Base-by-base conservation (phyloP, 371 early-diverging fungal species). In the Nematocida minor region DNA sequence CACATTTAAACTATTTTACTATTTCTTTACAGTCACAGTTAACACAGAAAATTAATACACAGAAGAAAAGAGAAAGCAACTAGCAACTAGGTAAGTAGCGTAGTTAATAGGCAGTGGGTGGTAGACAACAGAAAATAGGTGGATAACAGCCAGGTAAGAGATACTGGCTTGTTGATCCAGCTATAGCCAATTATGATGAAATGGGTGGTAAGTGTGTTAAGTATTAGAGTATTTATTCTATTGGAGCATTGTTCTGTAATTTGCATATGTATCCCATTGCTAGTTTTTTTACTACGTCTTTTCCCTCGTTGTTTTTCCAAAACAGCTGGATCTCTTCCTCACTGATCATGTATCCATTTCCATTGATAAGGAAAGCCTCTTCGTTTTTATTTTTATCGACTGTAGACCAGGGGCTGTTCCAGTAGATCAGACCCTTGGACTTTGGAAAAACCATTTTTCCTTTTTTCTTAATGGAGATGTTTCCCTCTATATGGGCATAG, bases 391-490 rank as follows among this genome's bases (percentile, higher is more conserved):
- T 29, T 27, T 71, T 71, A 4, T 60, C 71, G 9, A 20, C 25
- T 6, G 66, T 6, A 7, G 51, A 18, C 77, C 77, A 74, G 1
- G 64, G 66, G 6, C 27, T 41, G 4, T 31, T 29, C 77, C 77
- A 74, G 66, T 62, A 46, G 18, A 46, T 4, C 7, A 53, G 6
- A 6, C 77, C 77, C 20, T 11, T 63, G 2, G 34, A 34, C 18
- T 25, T 25, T 20, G 60, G 53, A 4, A 64, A 11, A 0, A 4
- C 6, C 3, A 74, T 22, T 31, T 46, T 66, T 4, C 41, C 51
- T 44, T 66, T 74, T 44, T 40, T 74, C 31, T 53, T 6, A 4
- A 53, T 16, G 18, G 34, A 0, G 3, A 74, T 7, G 22, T 46
- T 25, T 29, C 77, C 77, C 40, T 74, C 64, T 46, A 64, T 54